These are phyloP conservation scores for Penicillium coffeae DNA, from an alignment of 495 filamentous ascomycete species.

Conservation along the genomic window DNA sequence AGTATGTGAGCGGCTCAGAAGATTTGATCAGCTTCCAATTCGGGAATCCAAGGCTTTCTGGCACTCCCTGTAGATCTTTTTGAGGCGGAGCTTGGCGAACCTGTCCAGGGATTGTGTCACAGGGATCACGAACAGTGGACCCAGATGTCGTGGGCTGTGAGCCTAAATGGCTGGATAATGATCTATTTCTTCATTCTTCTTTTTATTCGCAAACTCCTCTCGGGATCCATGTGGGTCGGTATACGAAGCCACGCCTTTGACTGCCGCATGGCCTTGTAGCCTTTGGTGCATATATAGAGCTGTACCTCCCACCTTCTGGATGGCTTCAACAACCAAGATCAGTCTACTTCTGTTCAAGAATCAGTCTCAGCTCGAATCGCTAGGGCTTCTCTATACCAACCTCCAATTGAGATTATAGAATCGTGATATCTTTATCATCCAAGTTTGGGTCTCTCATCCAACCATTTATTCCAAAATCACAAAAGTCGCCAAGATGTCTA, in stretches of 20 bases:
- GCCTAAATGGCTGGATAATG: conserved; percentile 12
- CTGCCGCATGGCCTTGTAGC: conserved; percentile 12
- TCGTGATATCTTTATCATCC: too few relatives aligned
- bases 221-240: conserved; percentile 25
- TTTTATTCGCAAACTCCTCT: too few relatives aligned
- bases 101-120: conserved; percentile 20
- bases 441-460: too few relatives aligned
- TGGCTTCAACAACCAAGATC: conserved; percentile 1
- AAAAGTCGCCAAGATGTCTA: too few relatives aligned
- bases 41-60: conserved; percentile 21
- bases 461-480: too few relatives aligned
- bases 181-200: conserved; percentile 23
- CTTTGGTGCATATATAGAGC: conserved; percentile 17
- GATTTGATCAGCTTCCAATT: conserved; percentile 6
- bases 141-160: conserved; percentile 7
- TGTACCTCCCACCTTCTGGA: conserved; percentile 26
- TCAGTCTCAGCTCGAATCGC: too few relatives aligned
- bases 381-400: too few relatives aligned
- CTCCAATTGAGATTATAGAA: too few relatives aligned
- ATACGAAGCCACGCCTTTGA: conserved; percentile 17
- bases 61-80: conserved; percentile 8
- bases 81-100: conserved; percentile 7
- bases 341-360: conserved; percentile 2
- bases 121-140: conserved; percentile 14
- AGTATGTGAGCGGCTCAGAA: conserved; percentile 16